Evolutionary conservation across 371 early-diverging fungal species (phyloP), one percentile per base, ranked within the genome.

Genomic region (Mucor piriformis): DNA sequence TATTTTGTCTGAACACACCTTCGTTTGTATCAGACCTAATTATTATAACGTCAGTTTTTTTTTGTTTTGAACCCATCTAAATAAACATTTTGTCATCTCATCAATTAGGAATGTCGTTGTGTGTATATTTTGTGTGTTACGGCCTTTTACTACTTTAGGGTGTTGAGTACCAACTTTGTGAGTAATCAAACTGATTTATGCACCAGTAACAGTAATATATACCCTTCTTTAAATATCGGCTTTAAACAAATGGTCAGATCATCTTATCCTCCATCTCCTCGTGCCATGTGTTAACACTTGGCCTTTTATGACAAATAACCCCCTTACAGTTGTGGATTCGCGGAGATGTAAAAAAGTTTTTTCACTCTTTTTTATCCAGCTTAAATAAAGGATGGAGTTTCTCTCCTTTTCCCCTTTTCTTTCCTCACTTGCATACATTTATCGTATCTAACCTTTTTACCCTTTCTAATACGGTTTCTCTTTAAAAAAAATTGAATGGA

Each of bases 131-230:
- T 29, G 29, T 29, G 29, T 29, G 29, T 29, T 29, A 29, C 29
- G 29, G 29, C 29, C 3, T 23, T 2, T 24, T 29, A 34, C 32
- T 32, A 29, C 13, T n/a, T 24, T 44, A 23, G 21, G 33, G 23
- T 33, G 33, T 32, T 32, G 55, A 55, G 55, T 46, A 33, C 44
- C 32, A 55, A 55, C 55, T 44, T 55, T 55, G 40, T 55, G 55
- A 55, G 46, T 55, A 55, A 55, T 55, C 55, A 43, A 46, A 11
- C 11, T 33, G 21, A 18, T 23, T 15, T 32, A 25, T 54, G 43
- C 54, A 44, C 55, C 55, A 44, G 46, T 25, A 23, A 18, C 46
- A 24, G 23, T 46, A 21, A 42, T 13, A 21, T 1, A 1, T 11
- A 11, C 25, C 24, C 11, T 10, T 18, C 10, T 46, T 25, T 24